A percentile compares a stretch with the other conserved stretches of the same genome.
These are phyloP conservation scores for Coffea eugenioides DNA, from an alignment of 257 asterid genomes.

Conservation along the genomic window DNA sequence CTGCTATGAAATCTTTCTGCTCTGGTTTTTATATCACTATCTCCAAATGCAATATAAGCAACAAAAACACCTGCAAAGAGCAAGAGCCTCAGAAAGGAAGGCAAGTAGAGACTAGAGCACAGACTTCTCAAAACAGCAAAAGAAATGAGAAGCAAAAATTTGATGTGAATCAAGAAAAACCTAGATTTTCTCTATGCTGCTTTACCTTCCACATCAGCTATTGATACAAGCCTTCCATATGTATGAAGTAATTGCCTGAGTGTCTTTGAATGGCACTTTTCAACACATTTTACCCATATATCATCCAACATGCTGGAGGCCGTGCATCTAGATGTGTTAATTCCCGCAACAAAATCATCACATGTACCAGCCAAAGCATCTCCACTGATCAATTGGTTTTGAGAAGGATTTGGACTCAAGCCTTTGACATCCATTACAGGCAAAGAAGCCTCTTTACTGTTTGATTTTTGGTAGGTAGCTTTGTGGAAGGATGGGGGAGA, in stretches of 20 bases:
- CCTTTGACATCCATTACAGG: conserved; percentile 23
- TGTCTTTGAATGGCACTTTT: conserved; percentile 88
- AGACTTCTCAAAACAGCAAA: neutral
- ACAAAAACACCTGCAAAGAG: conserved; percentile 67
- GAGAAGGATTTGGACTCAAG: conserved; percentile 26
- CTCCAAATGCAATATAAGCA: conserved; percentile 76
- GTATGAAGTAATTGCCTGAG: conserved; percentile 77
- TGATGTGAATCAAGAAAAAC: neutral
- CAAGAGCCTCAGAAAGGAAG: neutral
- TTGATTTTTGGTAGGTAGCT: conserved; percentile 37
- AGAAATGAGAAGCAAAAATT: conserved; percentile 4
- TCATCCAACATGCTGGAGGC: conserved; percentile 56
- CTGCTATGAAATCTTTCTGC: conserved; percentile 96
- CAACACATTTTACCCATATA: conserved; percentile 76
- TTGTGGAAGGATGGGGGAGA: conserved; percentile 42
- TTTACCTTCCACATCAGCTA: conserved; percentile 80
- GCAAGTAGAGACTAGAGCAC: neutral
- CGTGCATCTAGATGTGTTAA: conserved; percentile 40
- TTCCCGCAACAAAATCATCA: conserved; percentile 35
- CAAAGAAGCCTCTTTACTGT: conserved; percentile 37
- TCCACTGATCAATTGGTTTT: conserved; percentile 24
- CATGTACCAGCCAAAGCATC: conserved; percentile 24
- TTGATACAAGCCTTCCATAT: conserved; percentile 71
- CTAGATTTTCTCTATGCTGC: too few species aligned
- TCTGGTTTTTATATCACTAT: conserved; percentile 63